These are phyloP conservation scores for Hypoxylon sp. DNA, from an alignment of 2,329 filamentous ascomycete genomes.

Conservation along the genomic window DNA sequence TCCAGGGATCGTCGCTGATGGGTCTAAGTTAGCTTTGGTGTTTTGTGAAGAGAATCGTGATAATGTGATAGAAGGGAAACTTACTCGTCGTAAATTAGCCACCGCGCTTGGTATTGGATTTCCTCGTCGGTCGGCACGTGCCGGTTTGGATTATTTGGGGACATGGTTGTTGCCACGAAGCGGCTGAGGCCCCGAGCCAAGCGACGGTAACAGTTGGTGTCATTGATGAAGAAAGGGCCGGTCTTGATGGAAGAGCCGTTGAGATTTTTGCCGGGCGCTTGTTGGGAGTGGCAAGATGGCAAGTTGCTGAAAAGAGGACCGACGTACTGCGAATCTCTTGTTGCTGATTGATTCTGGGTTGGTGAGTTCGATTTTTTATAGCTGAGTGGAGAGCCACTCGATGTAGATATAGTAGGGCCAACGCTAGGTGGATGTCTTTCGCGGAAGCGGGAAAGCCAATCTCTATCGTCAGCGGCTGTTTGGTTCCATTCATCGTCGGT, in stretches of 20 bases:
- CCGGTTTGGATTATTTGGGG: constrained; percentile 71
- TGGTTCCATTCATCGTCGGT: constrained; percentile 76
- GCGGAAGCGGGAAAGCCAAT: constrained; percentile 69
- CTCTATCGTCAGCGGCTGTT: constrained; percentile 70
- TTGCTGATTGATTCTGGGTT: constrained; percentile 11
- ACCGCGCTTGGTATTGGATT: constrained; percentile 74
- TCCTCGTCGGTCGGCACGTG: constrained; percentile 74
- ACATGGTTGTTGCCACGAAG: constrained; percentile 69
- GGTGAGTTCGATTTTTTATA: constrained; percentile 13
- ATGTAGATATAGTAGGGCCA: constrained; percentile 46
- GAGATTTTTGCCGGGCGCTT: constrained; percentile 18
- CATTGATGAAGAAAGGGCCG: constrained; percentile 67
- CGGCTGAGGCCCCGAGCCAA: constrained; percentile 68
- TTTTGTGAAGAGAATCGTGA: not conserved
- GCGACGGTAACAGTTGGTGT: constrained; percentile 73
- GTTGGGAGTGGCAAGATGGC: constrained; percentile 20
- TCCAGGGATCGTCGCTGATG: constrained; percentile 73
- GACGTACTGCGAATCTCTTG: constrained; percentile 36
- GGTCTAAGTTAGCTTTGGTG: constrained; percentile 2
- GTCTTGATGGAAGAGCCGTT: constrained; percentile 47
- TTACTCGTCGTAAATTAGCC: constrained; percentile 74
- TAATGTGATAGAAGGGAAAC: constrained; percentile 48
- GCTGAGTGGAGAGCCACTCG: constrained; percentile 37
- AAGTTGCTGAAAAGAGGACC: constrained; percentile 26
- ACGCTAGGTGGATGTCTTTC: constrained; percentile 58